phyloP scores from a whole-genome alignment of 306 rosid species.

The Pyrus communis region DNA sequence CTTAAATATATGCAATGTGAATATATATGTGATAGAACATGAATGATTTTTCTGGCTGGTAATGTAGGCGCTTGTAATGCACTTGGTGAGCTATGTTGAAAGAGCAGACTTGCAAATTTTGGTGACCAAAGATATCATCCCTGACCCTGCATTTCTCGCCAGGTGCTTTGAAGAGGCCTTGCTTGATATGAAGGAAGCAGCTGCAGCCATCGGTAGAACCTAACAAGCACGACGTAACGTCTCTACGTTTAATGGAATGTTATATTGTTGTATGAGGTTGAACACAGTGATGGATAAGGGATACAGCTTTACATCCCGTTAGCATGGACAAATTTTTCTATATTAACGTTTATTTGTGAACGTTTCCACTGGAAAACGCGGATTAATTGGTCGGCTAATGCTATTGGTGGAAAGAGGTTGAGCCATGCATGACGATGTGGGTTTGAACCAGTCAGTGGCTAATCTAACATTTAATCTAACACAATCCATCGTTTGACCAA shows the following conservation, averaged over 20 bases:
- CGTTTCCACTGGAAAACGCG: too few species aligned
- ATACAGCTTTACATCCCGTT: not conserved
- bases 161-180: constrained; percentile 83
- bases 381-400: too few species aligned
- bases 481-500: too few species aligned
- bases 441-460: too few species aligned
- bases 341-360: too few species aligned
- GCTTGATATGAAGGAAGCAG: constrained; percentile 61
- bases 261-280: not conserved
- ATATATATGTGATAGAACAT: not conserved
- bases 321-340: too few species aligned
- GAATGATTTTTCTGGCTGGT: constrained; percentile 13
- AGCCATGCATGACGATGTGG: too few species aligned
- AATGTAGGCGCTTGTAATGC: constrained; percentile 67
- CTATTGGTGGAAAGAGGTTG: too few species aligned
- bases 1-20: too few species aligned
- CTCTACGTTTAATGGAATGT: not conserved
- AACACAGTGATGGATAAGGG: not conserved
- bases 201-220: constrained; percentile 6
- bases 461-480: too few species aligned
- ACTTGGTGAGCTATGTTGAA: constrained; percentile 86
- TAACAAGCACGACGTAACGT: too few species aligned
- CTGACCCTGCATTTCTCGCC: constrained; percentile 75
- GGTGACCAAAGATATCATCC: constrained; percentile 88
- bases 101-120: constrained; percentile 86